Evolutionary conservation across 2,329 filamentous ascomycete genomes (phyloP).

Genomic region (Cercospora brassicicola): DNA sequence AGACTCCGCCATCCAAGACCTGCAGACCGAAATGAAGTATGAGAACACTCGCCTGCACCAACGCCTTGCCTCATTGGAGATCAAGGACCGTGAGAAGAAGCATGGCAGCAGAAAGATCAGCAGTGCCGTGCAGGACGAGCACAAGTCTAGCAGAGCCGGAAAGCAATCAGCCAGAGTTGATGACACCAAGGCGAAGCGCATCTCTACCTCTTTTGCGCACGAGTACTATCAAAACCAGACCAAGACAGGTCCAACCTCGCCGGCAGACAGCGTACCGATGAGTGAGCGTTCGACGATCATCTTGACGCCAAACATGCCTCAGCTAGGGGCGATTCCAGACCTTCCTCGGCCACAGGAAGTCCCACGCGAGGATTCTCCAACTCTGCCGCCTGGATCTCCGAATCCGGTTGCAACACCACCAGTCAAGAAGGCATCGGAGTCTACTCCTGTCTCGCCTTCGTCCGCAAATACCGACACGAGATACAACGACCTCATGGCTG

Average conservation of each 20-base stretch:
- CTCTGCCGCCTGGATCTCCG: neutral
- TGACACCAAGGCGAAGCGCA: conserved; percentile 15
- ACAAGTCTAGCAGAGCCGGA: neutral
- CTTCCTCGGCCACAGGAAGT: neutral
- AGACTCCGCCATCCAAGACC: conserved; percentile 18
- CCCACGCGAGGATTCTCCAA: conserved; percentile 7
- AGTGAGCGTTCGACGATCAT: conserved; percentile 21
- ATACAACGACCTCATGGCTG: conserved; percentile 13
- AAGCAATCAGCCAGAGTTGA: neutral
- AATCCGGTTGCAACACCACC: neutral
- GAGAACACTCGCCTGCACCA: conserved; percentile 24
- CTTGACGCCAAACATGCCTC: conserved; percentile 17
- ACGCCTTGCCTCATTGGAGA: conserved; percentile 23
- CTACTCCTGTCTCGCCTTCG: neutral
- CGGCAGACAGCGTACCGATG: conserved; percentile 7
- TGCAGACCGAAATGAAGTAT: conserved; percentile 24
- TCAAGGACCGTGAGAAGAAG: conserved; percentile 4
- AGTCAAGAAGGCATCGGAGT: neutral
- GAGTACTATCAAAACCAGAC: conserved; percentile 27
- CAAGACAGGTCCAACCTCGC: neutral
- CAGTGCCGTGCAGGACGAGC: neutral
- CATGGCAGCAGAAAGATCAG: neutral
- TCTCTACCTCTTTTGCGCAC: conserved; percentile 27
- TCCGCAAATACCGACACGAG: neutral
- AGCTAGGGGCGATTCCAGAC: neutral